Percentiles rank a stretch among this genome's conserved stretches.
These are phyloP conservation scores for Lasiodiplodia theobromae DNA, from an alignment of 2,329 filamentous ascomycete genomes.

Conservation along the genomic window DNA sequence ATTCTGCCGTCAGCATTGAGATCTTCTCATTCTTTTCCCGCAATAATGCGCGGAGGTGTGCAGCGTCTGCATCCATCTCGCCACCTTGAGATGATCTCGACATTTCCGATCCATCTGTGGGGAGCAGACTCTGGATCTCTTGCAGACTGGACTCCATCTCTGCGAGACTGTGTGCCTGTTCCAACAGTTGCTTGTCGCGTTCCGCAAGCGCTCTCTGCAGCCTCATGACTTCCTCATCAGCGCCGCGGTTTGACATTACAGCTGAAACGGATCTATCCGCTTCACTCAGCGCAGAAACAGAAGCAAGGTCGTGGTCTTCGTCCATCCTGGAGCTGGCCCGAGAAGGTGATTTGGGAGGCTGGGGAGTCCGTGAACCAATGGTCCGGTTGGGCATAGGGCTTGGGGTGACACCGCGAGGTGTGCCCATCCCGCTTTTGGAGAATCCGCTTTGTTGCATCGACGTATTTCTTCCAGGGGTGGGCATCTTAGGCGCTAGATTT, in stretches of 20 bases:
- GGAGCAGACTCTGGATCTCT: slow-evolving; percentile 80
- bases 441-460: slow-evolving; percentile 57
- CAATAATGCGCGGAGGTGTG: slow-evolving; percentile 80
- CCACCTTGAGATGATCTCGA: slow-evolving; percentile 53
- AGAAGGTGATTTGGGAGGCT: slow-evolving; percentile 54
- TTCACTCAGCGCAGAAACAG: slow-evolving; percentile 34
- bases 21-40: slow-evolving; percentile 98
- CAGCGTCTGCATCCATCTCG: slow-evolving; percentile 67
- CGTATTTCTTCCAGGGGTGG: slow-evolving; percentile 64
- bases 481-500: slow-evolving; percentile 57
- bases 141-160: slow-evolving; percentile 90
- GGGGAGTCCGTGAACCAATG: slow-evolving; percentile 47
- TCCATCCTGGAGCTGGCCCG: slow-evolving; percentile 55
- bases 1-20: slow-evolving; percentile 88
- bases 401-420: slow-evolving; percentile 67
- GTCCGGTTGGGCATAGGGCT: slow-evolving; percentile 69
- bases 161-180: slow-evolving; percentile 79
- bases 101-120: slow-evolving; percentile 57
- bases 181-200: slow-evolving; percentile 84
- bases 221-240: slow-evolving; percentile 24
- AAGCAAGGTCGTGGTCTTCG: slow-evolving; percentile 48
- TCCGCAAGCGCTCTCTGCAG: slow-evolving; percentile 71
- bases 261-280: slow-evolving; percentile 34
- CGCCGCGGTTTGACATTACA: slow-evolving; percentile 26
- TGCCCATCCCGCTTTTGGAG: slow-evolving; percentile 60